Conservation (phyloP, 768 basidiomycete species). For the Naganishia onofrii region DNA sequence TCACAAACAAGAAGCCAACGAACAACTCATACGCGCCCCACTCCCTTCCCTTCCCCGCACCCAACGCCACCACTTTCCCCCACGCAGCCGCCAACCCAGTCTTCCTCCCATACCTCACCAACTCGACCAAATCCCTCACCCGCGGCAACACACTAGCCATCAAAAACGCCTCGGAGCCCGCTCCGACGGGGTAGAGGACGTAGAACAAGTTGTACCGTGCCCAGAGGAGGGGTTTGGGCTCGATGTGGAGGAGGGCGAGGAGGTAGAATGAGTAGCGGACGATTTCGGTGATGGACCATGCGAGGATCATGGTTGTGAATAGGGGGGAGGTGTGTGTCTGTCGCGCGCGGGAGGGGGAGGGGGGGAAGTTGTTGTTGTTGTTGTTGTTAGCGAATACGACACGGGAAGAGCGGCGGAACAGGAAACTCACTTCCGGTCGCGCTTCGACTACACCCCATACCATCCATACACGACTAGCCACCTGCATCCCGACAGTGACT, state of each 20-base stretch:
- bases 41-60: constrained; percentile 37
- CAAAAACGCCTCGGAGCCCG: constrained; percentile 82
- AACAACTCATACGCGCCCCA: constrained; percentile 64
- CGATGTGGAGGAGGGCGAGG: constrained; percentile 61
- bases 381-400: no score
- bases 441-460: constrained; percentile 78
- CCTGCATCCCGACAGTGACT: constrained; percentile 72
- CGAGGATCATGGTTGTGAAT: constrained; percentile 85
- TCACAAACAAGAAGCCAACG: constrained; percentile 63
- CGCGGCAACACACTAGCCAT: constrained; percentile 72
- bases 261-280: constrained; percentile 90
- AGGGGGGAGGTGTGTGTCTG: constrained; percentile 67
- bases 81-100: constrained; percentile 21
- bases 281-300: constrained; percentile 88
- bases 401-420: constrained; percentile 51
- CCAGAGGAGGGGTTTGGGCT: constrained; percentile 54
- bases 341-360: not conserved
- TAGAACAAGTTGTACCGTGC: constrained; percentile 82
- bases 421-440: constrained; percentile 60
- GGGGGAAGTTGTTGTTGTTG: no score
- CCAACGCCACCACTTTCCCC: constrained; percentile 1
- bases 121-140: constrained; percentile 32
- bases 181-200: constrained; percentile 88
- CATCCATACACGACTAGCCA: constrained; percentile 73
- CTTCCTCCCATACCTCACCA: constrained; percentile 30